Evolutionary conservation across 768 basidiomycete species (phyloP).

Genomic region (Clitopilus passeckerianus): DNA sequence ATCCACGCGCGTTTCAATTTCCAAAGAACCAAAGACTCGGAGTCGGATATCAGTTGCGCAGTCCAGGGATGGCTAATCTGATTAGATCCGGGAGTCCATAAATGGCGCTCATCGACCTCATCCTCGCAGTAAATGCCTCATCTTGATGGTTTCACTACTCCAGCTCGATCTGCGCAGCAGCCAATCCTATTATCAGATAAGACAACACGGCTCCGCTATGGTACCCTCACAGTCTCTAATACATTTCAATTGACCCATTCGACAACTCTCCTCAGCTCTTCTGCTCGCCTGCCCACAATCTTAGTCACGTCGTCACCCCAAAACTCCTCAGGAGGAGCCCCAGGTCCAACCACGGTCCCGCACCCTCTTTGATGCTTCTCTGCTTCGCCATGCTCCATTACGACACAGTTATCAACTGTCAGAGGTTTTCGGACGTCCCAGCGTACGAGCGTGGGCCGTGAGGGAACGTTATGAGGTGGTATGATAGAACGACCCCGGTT

Average conservation of each 20-base stretch:
- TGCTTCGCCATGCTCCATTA: conserved; percentile 75
- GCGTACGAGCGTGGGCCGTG: conserved; percentile 68
- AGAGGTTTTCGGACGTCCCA: conserved; percentile 74
- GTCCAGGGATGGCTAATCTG: not conserved
- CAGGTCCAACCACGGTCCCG: conserved; percentile 20
- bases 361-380: conserved; percentile 57
- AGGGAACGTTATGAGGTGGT: conserved; percentile 73
- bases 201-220: not conserved
- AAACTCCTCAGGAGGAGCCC: conserved; percentile 42
- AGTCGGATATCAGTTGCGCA: not conserved
- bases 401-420: conserved; percentile 76
- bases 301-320: conserved; percentile 66
- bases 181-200: not conserved
- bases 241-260: conserved; percentile 44
- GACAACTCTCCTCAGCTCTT: conserved; percentile 53
- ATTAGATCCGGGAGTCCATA: not conserved
- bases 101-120: not conserved
- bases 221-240: not conserved
- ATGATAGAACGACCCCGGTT: conserved; percentile 72
- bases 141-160: too few species aligned
- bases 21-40: not conserved
- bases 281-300: conserved; percentile 51
- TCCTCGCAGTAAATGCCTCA: not conserved
- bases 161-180: not conserved
- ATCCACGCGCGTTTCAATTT: not conserved